Evolutionary conservation across 257 asterid species (phyloP), one percentile per base, ranked within the genome.

Genomic region (Solanum chmielewskii): DNA sequence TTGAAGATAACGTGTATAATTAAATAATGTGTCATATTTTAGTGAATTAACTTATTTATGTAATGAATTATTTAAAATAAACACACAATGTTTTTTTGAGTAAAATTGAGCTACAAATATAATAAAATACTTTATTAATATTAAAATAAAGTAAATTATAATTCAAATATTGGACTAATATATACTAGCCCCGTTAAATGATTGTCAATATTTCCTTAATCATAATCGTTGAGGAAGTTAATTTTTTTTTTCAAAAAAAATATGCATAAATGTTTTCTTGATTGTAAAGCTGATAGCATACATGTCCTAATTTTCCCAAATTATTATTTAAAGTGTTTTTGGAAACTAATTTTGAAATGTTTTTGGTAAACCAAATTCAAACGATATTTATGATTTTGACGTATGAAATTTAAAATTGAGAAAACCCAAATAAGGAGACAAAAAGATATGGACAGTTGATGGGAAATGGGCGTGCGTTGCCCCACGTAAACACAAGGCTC

Each of bases 401-500:
- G 20, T 2, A 18, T 4, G 69, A 49, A 81, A 49, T 27, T 14
- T 9, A 15, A 78, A 78, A 25, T 45, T 8, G 7, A 5, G 18
- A 16, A 29, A 49, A 27, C 11, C 8, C 5, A 49, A 81, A 25
- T 47, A 0, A 29, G 16, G 33, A 25, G 52, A 78, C 42, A 29
- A 45, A 74, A 27, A 14, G 84, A 81, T 49, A 81, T 29, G 85
- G 69, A 81, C 44, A 49, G 31, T 49, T 81, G 85, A 49, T 81
- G 44, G 85, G 85, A 31, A 74, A 16, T 49, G 85, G 69, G 45
- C 85, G 69, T 80, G 85, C 85, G 68, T 62, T 49, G 69, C 29
- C 85, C 85, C 85, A 80, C 84, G 84, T 80, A 45, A 39, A 75
- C 83, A 75, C 35, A n/a, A 81, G 68, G 85, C 44, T 81, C 85